phyloP scores from a whole-genome alignment of 441 rosid species.

The Hypseocharis bilobata region DNA sequence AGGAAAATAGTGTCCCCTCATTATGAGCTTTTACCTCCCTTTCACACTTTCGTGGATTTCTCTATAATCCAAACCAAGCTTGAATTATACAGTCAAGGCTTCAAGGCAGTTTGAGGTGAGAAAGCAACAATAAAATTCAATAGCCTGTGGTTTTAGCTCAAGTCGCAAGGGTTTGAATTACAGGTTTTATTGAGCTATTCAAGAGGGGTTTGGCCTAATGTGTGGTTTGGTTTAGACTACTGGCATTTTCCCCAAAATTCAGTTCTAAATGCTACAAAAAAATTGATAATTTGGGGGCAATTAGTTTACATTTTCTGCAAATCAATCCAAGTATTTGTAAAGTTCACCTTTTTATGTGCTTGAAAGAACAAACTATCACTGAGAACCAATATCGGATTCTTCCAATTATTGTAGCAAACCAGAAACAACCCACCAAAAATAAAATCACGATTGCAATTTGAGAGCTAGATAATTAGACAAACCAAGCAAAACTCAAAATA shows the following conservation, averaged over 20 bases:
- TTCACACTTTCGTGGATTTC: not conserved
- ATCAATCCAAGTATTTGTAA: not conserved
- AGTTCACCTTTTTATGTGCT: no score
- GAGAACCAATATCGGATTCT: not conserved
- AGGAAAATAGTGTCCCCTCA: no score
- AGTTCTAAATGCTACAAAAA: no score
- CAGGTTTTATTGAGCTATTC: not conserved
- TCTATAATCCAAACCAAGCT: not conserved
- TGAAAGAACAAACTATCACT: no score
- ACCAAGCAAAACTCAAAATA: not conserved
- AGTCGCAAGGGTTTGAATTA: not conserved
- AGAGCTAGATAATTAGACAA: no score
- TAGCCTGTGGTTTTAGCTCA: not conserved
- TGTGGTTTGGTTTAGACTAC: not conserved
- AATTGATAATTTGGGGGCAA: no score
- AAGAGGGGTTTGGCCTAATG: not conserved
- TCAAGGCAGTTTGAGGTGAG: not conserved
- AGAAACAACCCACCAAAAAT: not conserved
- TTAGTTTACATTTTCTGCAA: no score
- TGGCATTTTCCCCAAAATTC: not conserved
- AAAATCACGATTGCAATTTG: no score
- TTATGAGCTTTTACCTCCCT: not conserved
- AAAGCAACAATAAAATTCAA: not conserved
- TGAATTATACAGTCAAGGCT: not conserved
- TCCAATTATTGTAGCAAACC: not conserved